Percentiles rank a stretch among this genome's conserved stretches.
Evolutionary conservation across 2,329 filamentous ascomycete genomes (phyloP).

Genomic region (Diaporthe citrichinensis): DNA sequence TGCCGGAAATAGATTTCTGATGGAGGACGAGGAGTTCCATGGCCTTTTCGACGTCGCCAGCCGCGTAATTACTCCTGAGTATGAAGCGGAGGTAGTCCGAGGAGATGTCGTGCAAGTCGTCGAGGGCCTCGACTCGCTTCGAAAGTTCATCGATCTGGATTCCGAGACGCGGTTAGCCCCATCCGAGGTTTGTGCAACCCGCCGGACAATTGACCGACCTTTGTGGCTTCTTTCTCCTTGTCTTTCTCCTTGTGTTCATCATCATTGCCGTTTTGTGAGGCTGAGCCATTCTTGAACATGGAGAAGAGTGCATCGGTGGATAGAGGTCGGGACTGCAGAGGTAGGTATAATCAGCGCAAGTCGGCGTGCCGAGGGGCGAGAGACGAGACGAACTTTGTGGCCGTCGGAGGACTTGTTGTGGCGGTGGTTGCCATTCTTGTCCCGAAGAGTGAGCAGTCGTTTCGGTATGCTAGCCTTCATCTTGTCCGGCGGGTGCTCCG

Average conservation of each 20-base stretch:
- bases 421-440: constrained; percentile 69
- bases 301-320: constrained; percentile 72
- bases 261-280: constrained; percentile 69
- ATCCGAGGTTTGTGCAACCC: neutral
- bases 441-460: constrained; percentile 79
- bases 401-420: constrained; percentile 69
- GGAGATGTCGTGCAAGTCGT: constrained; percentile 59
- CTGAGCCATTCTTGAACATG: constrained; percentile 74
- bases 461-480: constrained; percentile 70
- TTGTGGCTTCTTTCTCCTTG: constrained; percentile 60
- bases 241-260: constrained; percentile 67
- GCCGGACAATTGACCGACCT: constrained; percentile 49
- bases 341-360: constrained; percentile 40
- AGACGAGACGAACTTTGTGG: constrained; percentile 62
- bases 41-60: constrained; percentile 80
- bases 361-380: neutral
- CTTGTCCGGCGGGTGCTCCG: constrained; percentile 46
- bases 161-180: constrained; percentile 11
- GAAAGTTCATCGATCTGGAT: constrained; percentile 59
- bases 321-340: constrained; percentile 63
- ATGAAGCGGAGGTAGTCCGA: constrained; percentile 71
- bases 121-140: constrained; percentile 57
- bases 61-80: constrained; percentile 74
- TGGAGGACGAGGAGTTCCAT: constrained; percentile 83
- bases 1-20: constrained; percentile 84